Conservation (phyloP, 768 basidiomycete species). For the Pleurotus djamor region DNA sequence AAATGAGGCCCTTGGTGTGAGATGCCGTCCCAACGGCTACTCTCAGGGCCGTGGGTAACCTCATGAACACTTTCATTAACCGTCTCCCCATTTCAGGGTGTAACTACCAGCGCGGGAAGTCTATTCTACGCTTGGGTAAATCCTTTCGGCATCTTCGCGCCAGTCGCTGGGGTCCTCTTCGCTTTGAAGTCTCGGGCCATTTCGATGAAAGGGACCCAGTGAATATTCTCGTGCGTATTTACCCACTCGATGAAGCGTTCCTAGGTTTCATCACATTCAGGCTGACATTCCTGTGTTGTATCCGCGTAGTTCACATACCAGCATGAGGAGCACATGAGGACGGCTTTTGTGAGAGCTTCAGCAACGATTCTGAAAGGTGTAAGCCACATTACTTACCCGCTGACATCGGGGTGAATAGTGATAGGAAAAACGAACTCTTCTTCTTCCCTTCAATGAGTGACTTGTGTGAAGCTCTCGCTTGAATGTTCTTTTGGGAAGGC, state of each 20-base stretch:
- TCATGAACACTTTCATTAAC: not conserved
- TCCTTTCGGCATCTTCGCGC: constrained; percentile 57
- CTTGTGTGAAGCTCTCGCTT: too few species aligned
- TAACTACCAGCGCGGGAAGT: too few species aligned
- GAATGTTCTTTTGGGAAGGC: too few species aligned
- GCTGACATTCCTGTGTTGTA: not conserved
- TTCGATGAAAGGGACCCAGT: constrained; percentile 71
- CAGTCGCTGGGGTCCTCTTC: constrained; percentile 42
- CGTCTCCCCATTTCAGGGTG: too few species aligned
- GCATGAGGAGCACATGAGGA: constrained; percentile 73
- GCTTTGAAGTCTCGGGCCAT: constrained; percentile 63
- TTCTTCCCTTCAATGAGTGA: constrained; percentile 48
- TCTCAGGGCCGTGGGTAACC: not conserved
- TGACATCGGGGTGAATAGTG: constrained; percentile 79
- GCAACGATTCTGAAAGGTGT: constrained; percentile 5
- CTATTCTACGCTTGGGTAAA: constrained; percentile 17
- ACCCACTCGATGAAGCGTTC: constrained; percentile 77
- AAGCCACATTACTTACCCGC: constrained; percentile 42
- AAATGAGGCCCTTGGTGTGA: too few species aligned
- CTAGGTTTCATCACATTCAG: constrained; percentile 20
- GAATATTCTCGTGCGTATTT: constrained; percentile 63
- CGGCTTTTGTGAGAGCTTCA: constrained; percentile 32
- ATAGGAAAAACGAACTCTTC: constrained; percentile 71
- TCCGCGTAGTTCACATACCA: constrained; percentile 31
- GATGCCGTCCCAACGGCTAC: not conserved